Evolutionary conservation across 73 alveolate genomes (phyloP).

Genomic region (Tetrahymena elliotti): DNA sequence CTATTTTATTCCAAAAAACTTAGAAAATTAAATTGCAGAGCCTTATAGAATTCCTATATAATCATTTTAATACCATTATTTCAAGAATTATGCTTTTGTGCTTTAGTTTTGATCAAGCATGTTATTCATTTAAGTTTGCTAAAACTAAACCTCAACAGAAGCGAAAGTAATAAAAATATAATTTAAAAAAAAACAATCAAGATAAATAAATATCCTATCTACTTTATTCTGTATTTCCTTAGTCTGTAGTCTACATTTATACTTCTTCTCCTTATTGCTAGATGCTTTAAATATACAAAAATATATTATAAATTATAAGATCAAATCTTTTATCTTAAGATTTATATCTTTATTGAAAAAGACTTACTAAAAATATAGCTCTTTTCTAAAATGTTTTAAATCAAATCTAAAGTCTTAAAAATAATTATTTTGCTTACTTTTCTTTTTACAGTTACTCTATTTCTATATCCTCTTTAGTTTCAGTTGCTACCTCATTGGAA

Average conservation of each 20-base stretch:
- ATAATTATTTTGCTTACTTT: background rate
- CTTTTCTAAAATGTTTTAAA: background rate
- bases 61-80: too few relatives aligned
- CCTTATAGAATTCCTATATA: too few relatives aligned
- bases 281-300: background rate
- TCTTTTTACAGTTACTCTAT: background rate
- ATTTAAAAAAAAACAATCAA: background rate
- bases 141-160: background rate
- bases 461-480: background rate
- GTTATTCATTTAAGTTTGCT: background rate
- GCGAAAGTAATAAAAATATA: background rate
- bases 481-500: background rate
- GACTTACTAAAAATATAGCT: background rate
- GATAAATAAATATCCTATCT: background rate
- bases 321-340: background rate
- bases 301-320: too few relatives aligned
- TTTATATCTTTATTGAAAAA: too few relatives aligned
- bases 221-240: background rate
- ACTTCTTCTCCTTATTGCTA: background rate
- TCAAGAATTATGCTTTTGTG: background rate
- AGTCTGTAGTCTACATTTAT: background rate
- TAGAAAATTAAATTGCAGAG: too few relatives aligned
- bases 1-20: too few relatives aligned
- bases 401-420: background rate
- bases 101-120: too few relatives aligned